Conservation (phyloP, 78 protist genomes). For the Emiliania huxleyi region DNA sequence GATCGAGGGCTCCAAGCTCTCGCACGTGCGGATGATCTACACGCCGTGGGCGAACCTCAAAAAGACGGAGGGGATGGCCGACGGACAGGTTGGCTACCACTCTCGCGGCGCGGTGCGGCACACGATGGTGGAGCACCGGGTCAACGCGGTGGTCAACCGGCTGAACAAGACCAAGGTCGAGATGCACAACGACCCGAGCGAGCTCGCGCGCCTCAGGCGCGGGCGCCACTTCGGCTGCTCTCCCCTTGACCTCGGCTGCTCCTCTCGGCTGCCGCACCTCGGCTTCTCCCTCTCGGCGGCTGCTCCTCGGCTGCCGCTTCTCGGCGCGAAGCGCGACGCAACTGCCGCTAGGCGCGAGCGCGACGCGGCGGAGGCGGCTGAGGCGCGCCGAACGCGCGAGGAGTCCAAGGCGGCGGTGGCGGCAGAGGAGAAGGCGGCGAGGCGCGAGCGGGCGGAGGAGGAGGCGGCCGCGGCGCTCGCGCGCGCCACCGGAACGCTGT, state of each 20-base stretch:
- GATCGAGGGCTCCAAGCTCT: slow-evolving; percentile 79
- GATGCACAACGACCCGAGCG: neutral
- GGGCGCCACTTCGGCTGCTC: too few relatives aligned
- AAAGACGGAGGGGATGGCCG: slow-evolving; percentile 86
- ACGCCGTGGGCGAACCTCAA: slow-evolving; percentile 89
- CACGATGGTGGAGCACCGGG: neutral
- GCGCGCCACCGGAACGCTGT: too few relatives aligned
- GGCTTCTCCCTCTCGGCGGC: too few relatives aligned
- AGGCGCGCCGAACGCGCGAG: neutral
- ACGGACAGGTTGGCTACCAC: slow-evolving; percentile 70
- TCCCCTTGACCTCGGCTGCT: too few relatives aligned
- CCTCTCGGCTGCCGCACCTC: too few relatives aligned
- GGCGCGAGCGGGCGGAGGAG: too few relatives aligned
- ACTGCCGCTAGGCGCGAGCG: neutral
- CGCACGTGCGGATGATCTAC: slow-evolving; percentile 72
- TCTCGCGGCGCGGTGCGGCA: neutral
- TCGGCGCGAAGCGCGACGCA: neutral
- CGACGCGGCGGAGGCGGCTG: neutral
- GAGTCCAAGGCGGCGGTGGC: too few relatives aligned
- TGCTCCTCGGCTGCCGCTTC: neutral
- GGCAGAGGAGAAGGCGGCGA: too few relatives aligned
- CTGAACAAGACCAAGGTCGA: slow-evolving; percentile 50
- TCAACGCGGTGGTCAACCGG: slow-evolving; percentile 35
- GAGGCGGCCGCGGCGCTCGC: too few relatives aligned
- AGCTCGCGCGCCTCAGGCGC: neutral